These are phyloP conservation scores for Rosa chinensis DNA, from an alignment of 306 rosid species.

Conservation along the genomic window DNA sequence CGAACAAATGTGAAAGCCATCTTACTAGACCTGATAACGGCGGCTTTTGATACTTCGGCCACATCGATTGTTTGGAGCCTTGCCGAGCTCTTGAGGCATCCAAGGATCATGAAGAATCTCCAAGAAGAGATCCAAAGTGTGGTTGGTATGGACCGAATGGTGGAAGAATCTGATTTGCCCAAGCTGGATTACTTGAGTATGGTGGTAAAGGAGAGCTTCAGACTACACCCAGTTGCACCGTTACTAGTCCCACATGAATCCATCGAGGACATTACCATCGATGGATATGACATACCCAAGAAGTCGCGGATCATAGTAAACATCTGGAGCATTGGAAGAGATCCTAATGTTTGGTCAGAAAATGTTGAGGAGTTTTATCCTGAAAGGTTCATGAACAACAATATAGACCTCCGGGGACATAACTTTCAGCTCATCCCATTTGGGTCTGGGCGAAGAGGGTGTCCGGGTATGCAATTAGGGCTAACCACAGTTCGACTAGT, in stretches of 20 bases:
- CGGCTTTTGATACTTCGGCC: slow-evolving; percentile 15
- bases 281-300: slow-evolving; percentile 23
- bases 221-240: slow-evolving; percentile 38
- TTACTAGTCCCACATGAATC: slow-evolving; percentile 19
- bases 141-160: slow-evolving; percentile 33
- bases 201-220: slow-evolving; percentile 25
- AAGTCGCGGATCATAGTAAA: slow-evolving; percentile 3
- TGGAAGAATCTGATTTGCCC: slow-evolving; percentile 38
- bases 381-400: neutral
- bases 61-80: slow-evolving; percentile 33
- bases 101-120: slow-evolving; percentile 36
- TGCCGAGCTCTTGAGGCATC: slow-evolving; percentile 44
- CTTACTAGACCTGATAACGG: slow-evolving; percentile 29
- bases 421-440: slow-evolving; percentile 42
- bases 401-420: neutral
- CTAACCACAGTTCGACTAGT: slow-evolving; percentile 4
- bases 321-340: neutral
- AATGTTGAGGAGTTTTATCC: neutral
- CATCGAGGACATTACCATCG: slow-evolving; percentile 10
- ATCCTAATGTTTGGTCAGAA: neutral
- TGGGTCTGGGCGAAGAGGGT: slow-evolving; percentile 27
- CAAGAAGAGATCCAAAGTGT: slow-evolving; percentile 38
- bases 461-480: slow-evolving; percentile 18
- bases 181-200: slow-evolving; percentile 31
- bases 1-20: slow-evolving; percentile 42